Percentiles rank a stretch among this genome's conserved stretches.
Conservation (phyloP, 768 basidiomycete genomes). For the Chalciporus pseudorubinellus region DNA sequence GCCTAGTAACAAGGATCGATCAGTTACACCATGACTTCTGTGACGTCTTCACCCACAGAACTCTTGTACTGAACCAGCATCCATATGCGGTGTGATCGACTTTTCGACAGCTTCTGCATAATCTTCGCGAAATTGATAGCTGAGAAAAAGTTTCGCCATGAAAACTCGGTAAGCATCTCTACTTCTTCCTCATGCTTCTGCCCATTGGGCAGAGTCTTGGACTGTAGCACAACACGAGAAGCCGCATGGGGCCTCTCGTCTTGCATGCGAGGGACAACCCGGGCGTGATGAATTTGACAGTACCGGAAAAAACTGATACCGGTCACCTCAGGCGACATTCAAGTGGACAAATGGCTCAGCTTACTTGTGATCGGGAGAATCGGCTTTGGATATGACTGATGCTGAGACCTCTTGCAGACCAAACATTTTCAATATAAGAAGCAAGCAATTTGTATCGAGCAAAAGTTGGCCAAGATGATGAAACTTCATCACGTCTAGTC, state of each 20-base stretch:
- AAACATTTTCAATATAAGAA: slow-evolving; percentile 96
- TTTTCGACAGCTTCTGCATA: slow-evolving; percentile 96
- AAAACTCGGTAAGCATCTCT: slow-evolving; percentile 90
- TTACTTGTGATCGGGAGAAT: slow-evolving; percentile 84
- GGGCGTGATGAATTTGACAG: slow-evolving; percentile 77
- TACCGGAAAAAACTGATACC: slow-evolving; percentile 88
- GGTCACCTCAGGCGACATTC: slow-evolving; percentile 6
- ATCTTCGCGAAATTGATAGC: slow-evolving; percentile 97
- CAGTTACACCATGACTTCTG: neutral
- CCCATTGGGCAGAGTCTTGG: slow-evolving; percentile 65
- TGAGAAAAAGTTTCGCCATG: slow-evolving; percentile 97
- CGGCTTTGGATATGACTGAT: slow-evolving; percentile 84
- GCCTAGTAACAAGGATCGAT: slow-evolving; percentile 52
- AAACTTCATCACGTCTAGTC: slow-evolving; percentile 93
- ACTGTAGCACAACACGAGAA: slow-evolving; percentile 56
- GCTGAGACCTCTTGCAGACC: slow-evolving; percentile 89
- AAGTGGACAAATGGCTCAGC: slow-evolving; percentile 14
- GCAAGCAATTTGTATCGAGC: slow-evolving; percentile 90
- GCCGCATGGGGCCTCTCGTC: slow-evolving; percentile 63
- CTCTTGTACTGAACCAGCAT: slow-evolving; percentile 98
- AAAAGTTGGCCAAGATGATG: slow-evolving; percentile 95
- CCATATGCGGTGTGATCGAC: slow-evolving; percentile 89
- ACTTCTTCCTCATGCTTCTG: slow-evolving; percentile 81
- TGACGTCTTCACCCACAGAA: slow-evolving; percentile 57
- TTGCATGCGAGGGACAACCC: slow-evolving; percentile 55